Evolutionary conservation across 441 rosid species (phyloP), one percentile per base, ranked within the genome.

Genomic region (Heliophila coronopifolia): DNA sequence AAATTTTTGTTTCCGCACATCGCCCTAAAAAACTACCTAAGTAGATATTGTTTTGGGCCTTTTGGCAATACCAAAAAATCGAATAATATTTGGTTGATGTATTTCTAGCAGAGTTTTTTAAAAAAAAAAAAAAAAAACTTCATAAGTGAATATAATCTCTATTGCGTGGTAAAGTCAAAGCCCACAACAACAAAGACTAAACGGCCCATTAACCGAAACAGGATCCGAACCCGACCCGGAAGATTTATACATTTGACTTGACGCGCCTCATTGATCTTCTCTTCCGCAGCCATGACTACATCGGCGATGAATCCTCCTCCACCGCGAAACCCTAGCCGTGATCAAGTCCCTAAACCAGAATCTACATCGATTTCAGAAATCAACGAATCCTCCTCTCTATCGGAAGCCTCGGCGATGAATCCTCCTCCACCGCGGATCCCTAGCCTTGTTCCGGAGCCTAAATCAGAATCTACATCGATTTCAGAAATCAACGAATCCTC

Each of bases 251-350:
- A 46, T 12, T 37, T 62, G 46, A 50, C 54, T n/a, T n/a, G n/a
- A n/a, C n/a, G n/a, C n/a, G 60, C 48, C 22, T 44, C 47, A 6
- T 36, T 51, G 48, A 42, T 51, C 59, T 54, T 28, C 16, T 10
- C 19, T 14, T 33, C 8, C 1, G 19, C 50, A 27, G 63, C 66
- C 50, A 75, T 71, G 69, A 72, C 78, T 64, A 43, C 74, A 37
- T 33, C 74, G 59, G 73, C 84, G 86, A 81, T 71, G 54, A 77
- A 80, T 59, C 88, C 86, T 11, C 86, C 89, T 28, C 78, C 80
- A 7, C 77, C 83, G 20, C 52, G 66, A 47, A 70, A 58, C 31
- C 51, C 72, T 4, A 40, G 14, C 39, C 26, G 32, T 41, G 50
- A 18, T 25, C 10, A 72, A 7, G 50, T 24, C 4, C 26, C 70